Conservation (phyloP, 169 alveolate genomes). For the Cryptosporidium meleagridis region DNA sequence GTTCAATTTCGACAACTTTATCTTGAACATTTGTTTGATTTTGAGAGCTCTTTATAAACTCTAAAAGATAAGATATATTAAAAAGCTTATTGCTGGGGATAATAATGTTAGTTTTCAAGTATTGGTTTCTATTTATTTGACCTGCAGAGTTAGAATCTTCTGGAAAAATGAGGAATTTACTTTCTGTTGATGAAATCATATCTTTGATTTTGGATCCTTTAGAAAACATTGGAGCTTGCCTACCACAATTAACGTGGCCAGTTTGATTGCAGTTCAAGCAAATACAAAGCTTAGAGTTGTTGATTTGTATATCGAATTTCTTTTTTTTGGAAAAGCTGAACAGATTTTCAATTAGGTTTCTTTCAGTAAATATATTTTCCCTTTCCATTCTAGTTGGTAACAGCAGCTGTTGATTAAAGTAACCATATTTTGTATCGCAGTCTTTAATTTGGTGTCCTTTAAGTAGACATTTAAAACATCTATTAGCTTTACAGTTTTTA, state of each 20-base stretch:
- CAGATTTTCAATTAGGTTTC: not conserved
- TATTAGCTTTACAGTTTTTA: constrained; percentile 30
- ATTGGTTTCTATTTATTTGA: constrained; percentile 9
- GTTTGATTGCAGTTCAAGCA: constrained; percentile 33
- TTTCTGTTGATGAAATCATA: not conserved
- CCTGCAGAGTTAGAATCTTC: not conserved
- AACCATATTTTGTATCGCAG: constrained; percentile 22
- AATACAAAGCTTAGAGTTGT: constrained; percentile 23
- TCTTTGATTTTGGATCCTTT: not conserved
- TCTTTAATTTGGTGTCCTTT: constrained; percentile 49
- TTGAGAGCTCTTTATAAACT: constrained; percentile 1
- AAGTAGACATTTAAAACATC: constrained; percentile 57
- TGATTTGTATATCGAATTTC: not conserved
- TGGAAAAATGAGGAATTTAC: constrained; percentile 14
- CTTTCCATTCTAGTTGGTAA: constrained; percentile 33
- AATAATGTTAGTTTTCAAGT: not conserved
- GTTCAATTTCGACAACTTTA: not conserved
- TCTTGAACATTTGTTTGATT: not conserved
- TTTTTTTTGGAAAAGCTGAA: constrained; percentile 5
- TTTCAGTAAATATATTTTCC: not conserved
- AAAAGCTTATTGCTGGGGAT: constrained; percentile 18
- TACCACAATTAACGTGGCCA: constrained; percentile 38
- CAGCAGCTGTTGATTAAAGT: constrained; percentile 10
- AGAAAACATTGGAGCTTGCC: constrained; percentile 8
- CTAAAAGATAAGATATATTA: constrained; percentile 43